Base-by-base conservation (phyloP, 495 filamentous ascomycete species). In the Jackrogersella minutella region DNA sequence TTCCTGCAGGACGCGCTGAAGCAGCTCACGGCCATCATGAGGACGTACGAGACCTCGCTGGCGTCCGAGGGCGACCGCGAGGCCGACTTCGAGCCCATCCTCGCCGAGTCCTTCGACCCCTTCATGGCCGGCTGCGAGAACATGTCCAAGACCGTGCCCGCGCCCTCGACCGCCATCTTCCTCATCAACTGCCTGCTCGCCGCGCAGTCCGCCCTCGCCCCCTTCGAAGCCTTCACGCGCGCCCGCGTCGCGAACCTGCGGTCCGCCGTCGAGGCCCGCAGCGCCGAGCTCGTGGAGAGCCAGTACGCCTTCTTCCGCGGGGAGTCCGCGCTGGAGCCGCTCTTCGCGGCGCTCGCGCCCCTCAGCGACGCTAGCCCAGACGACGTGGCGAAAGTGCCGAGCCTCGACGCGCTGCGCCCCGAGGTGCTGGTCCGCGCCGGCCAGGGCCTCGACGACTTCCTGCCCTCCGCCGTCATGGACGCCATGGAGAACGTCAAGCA, bases 391-490 rank as follows among this genome's bases (percentile, higher is more conserved):
- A 77, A 76, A 14, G 73, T 80, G 10, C 55, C 74, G 6, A 55
- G 73, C 21, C 75, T 85, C 17, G 76, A 83, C 50, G 62, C 82
- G 39, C 88, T 93, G 73, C 86, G 91, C 57, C 85, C 88, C 0
- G 79, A 84, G 10, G 76, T 84, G 2, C 82, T 97, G 19, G 77
- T 83, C 10, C 73, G 79, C 33, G 87, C 88, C 5, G 90, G 89
- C 70, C 91, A 96, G 69, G 84, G 85, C 22, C 85, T 99, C 3
- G 96, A 99, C 74, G 88, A 91, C 65, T 98, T 97, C 77, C 82
- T 99, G 17, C 93, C 93, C 0, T 94, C 91, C 7, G 95, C 94
- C 7, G 78, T 97, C 14, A 95, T 97, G 85, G 95, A 99, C 73
- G 92, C 93, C 2, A 84, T 88, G 58, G 88, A 95, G 61, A 90